A percentile compares a stretch with the other conserved stretches of the same genome.
phyloP scores from a whole-genome alignment of 129 eudicot genomes.

The Logfia minima region DNA sequence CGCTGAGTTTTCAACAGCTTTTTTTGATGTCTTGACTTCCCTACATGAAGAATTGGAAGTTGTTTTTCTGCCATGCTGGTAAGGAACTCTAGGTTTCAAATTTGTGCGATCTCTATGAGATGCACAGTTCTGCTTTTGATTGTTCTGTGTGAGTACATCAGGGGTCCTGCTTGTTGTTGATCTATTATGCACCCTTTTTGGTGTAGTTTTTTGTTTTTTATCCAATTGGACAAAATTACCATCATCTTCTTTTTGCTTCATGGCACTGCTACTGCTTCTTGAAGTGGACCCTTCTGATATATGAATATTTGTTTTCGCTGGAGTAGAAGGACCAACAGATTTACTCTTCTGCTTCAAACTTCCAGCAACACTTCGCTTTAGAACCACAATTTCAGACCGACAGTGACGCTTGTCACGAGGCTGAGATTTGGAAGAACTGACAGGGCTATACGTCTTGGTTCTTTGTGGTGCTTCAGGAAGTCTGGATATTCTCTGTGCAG shows the following conservation, averaged over 20 bases:
- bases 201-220: slow-evolving; percentile 38
- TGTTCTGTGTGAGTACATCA: slow-evolving; percentile 73
- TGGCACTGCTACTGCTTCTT: slow-evolving; percentile 37
- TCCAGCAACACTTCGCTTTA: slow-evolving; percentile 40
- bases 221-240: slow-evolving; percentile 32
- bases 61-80: slow-evolving; percentile 49
- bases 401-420: slow-evolving; percentile 43
- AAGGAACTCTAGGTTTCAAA: slow-evolving; percentile 47
- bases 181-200: slow-evolving; percentile 55
- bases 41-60: slow-evolving; percentile 28
- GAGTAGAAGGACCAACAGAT: slow-evolving; percentile 47
- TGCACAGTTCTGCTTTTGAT: slow-evolving; percentile 75
- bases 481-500: slow-evolving; percentile 52
- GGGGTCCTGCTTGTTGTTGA: slow-evolving; percentile 39
- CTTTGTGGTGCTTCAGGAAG: slow-evolving; percentile 44
- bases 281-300: slow-evolving; percentile 51
- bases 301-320: slow-evolving; percentile 48
- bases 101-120: slow-evolving; percentile 37
- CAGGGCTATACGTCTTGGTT: slow-evolving; percentile 35
- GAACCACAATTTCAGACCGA: slow-evolving; percentile 42
- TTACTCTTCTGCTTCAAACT: slow-evolving; percentile 56
- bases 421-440: slow-evolving; percentile 45
- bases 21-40: slow-evolving; percentile 52
- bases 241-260: slow-evolving; percentile 51
- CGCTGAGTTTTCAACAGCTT: slow-evolving; percentile 46